Evolutionary conservation across 2,329 filamentous ascomycete species (phyloP).

Genomic region (Orbilia quercus): DNA sequence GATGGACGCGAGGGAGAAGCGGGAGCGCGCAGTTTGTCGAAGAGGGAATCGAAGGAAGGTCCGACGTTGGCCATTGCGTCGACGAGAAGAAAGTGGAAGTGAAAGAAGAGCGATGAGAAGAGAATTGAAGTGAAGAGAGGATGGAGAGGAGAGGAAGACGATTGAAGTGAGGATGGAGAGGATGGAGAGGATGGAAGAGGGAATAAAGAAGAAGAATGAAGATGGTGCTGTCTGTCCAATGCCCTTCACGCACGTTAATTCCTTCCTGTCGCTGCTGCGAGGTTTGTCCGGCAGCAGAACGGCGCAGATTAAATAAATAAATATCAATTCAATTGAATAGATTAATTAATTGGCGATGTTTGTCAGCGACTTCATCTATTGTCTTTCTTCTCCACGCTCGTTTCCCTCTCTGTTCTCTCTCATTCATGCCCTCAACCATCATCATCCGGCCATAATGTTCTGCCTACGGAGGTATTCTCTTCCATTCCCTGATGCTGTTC

Average conservation of each 20-base stretch:
- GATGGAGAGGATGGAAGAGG: constrained; percentile 39
- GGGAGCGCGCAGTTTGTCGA: constrained; percentile 48
- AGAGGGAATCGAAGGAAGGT: constrained; percentile 45
- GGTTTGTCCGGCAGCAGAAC: constrained; percentile 33
- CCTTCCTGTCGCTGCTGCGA: constrained; percentile 23
- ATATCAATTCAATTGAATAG: too few relatives aligned
- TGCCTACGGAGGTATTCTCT: constrained; percentile 72
- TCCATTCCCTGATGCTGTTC: too few relatives aligned
- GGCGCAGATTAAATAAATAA: too few relatives aligned
- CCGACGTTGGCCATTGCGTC: constrained; percentile 47
- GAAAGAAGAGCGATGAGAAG: constrained; percentile 56
- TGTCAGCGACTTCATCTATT: constrained; percentile 7
- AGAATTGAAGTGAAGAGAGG: constrained; percentile 57
- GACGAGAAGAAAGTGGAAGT: constrained; percentile 44
- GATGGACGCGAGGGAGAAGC: constrained; percentile 29
- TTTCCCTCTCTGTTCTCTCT: not conserved
- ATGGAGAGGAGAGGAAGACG: constrained; percentile 8
- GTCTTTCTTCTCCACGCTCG: not conserved
- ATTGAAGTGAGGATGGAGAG: constrained; percentile 37
- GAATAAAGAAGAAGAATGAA: constrained; percentile 33
- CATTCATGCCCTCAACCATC: too few relatives aligned
- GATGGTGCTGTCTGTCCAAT: constrained; percentile 21
- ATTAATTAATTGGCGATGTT: too few relatives aligned
- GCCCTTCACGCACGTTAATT: constrained; percentile 27
- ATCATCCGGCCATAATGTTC: constrained; percentile 68